Evolutionary conservation across 371 early-diverging fungal species (phyloP).

Genomic region (Mucor sp.): DNA sequence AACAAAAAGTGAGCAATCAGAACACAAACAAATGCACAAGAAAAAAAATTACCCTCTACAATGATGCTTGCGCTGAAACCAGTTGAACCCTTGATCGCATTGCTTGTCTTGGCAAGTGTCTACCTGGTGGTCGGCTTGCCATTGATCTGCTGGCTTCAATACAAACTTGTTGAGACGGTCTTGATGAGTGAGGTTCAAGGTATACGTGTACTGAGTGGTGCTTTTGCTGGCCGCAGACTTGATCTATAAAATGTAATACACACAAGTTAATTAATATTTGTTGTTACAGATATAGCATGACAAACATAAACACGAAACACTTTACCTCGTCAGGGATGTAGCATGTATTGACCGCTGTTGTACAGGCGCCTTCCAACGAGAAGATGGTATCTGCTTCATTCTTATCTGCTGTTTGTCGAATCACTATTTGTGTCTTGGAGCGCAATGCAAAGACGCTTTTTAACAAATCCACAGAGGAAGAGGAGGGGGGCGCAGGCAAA

Average conservation of each 20-base stretch:
- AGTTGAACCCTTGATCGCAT: slow-evolving; percentile 10
- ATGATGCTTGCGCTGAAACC: slow-evolving; percentile 28
- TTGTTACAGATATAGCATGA: background rate
- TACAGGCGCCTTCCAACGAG: slow-evolving; percentile 20
- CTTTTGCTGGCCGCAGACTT: background rate
- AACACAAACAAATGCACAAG: background rate
- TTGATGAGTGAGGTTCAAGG: slow-evolving; percentile 2
- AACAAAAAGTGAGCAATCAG: background rate
- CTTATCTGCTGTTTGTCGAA: slow-evolving; percentile 11
- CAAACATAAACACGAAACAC: background rate
- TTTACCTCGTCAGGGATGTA: slow-evolving; percentile 18
- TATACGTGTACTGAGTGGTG: background rate
- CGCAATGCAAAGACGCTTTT: background rate
- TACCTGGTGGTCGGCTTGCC: slow-evolving; percentile 18
- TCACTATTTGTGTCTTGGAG: slow-evolving; percentile 4
- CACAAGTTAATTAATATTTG: background rate
- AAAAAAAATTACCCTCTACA: slow-evolving; percentile 18
- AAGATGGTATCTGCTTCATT: slow-evolving; percentile 13
- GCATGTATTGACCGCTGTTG: slow-evolving; percentile 9
- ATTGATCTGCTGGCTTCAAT: slow-evolving; percentile 8
- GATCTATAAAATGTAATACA: background rate
- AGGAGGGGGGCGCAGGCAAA: background rate
- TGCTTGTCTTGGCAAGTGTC: slow-evolving; percentile 11
- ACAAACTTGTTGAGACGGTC: slow-evolving; percentile 21
- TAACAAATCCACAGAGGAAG: background rate